These are phyloP conservation scores for Fragaria iinumae DNA, from an alignment of 306 rosid genomes.

Conservation along the genomic window DNA sequence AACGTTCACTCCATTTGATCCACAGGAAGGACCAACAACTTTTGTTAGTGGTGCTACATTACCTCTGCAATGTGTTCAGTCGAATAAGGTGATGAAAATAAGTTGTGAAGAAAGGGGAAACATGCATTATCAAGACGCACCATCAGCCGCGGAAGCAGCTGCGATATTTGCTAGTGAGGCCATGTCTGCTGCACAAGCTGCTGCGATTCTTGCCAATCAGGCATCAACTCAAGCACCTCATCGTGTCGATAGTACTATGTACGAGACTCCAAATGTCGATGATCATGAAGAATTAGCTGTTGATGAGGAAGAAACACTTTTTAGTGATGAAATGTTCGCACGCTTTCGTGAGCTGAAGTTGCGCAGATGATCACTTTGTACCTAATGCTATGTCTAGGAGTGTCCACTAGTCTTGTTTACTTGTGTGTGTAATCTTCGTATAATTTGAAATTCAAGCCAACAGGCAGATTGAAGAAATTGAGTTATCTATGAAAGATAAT, in stretches of 20 bases:
- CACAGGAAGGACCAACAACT: slow-evolving; percentile 62
- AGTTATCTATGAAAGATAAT: not conserved
- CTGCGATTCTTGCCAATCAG: slow-evolving; percentile 66
- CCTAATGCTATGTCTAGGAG: not conserved
- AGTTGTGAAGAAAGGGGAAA: slow-evolving; percentile 28
- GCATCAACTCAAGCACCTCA: slow-evolving; percentile 17
- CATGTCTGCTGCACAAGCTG: slow-evolving; percentile 85
- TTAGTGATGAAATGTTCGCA: not conserved
- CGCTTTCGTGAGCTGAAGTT: not conserved
- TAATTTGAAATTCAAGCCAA: not conserved
- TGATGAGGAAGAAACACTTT: not conserved
- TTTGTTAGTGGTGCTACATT: slow-evolving; percentile 69
- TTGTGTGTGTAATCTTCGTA: not conserved
- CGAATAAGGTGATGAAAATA: slow-evolving; percentile 28
- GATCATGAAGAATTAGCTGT: not conserved
- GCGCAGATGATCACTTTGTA: not conserved
- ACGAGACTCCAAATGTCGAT: not conserved
- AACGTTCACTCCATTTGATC: not conserved
- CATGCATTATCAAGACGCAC: slow-evolving; percentile 47
- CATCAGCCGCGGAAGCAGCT: slow-evolving; percentile 85
- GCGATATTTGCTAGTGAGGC: slow-evolving; percentile 78
- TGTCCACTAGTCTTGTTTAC: not conserved
- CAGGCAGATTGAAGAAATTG: not conserved
- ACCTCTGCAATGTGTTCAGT: slow-evolving; percentile 41
- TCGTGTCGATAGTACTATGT: not conserved